Evolutionary conservation across 345 rosid genomes (phyloP), one percentile per base, ranked within the genome.

Genomic region (Lenwebbia sp.): DNA sequence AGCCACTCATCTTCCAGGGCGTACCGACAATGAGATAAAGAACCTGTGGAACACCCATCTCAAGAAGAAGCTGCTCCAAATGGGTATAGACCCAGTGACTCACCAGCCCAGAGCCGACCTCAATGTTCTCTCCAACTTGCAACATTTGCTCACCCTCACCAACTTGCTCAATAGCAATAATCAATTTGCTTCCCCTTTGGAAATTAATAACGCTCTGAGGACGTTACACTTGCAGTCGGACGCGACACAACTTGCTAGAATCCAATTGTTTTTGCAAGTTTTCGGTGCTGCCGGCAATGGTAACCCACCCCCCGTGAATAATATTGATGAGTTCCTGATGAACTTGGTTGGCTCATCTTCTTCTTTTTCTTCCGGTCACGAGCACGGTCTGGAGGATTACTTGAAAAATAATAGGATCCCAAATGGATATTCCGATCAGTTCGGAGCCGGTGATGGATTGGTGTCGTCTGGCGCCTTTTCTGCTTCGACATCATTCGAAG

Each of bases 11-110:
- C 94, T 95, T 55, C 96, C 96, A 0, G 96, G 98, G 22, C 88
- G 96, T 70, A 95, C 98, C 2, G 96, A 95, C 57, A 95, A 95
- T 25, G 96, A 94, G 87, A 94, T 95, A 85, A 95, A 95, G 89
- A 95, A 95, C 85, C 92, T 92, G 62, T 95, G 98, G 98, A 95
- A 95, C 84, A 95, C 98, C 5, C 96, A 95, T 89, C 88, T 95
- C 55, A 95, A 91, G 94, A 95, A 94, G 84, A 95, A 94, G 92
- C 94, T 95, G 90, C 89, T 95, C 25, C 93, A 91, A 70, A 94
- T 93, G 96, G 98, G 96, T 21, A 90, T 95, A 11, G 98, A 95
- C 62, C 98, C 98, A 4, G 92, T 95, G 83, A 93, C 98, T 49
- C 98, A 95, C 90, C 89, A 90, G 82, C 96, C 96, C 84, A 91